These are phyloP conservation scores for Dictyostelium purpureum DNA, from an alignment of 78 protist species.

Conservation along the genomic window DNA sequence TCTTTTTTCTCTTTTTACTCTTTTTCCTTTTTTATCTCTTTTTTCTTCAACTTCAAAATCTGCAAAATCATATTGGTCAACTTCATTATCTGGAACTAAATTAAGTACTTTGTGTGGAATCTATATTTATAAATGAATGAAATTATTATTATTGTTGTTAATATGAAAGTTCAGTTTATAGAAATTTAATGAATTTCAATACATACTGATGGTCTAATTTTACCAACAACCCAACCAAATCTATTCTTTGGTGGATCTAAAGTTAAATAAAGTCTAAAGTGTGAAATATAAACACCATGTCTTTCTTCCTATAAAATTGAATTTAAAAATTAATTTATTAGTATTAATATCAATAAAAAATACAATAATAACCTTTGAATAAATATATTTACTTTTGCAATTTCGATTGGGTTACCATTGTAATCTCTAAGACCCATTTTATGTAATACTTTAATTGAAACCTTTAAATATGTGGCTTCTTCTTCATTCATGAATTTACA, in stretches of 20 bases:
- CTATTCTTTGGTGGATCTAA: background rate
- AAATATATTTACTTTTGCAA: background rate
- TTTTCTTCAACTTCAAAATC: background rate
- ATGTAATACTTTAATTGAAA: background rate
- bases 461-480: background rate
- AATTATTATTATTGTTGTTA: background rate
- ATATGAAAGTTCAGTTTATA: background rate
- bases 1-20: background rate
- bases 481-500: background rate
- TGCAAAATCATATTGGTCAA: background rate
- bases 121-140: too few relatives aligned
- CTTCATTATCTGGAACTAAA: too few relatives aligned
- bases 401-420: background rate
- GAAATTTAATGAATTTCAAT: background rate
- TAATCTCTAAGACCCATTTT: conserved; percentile 6
- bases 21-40: background rate
- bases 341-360: too few relatives aligned
- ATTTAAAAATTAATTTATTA: too few relatives aligned
- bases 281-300: background rate
- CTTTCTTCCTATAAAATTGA: too few relatives aligned
- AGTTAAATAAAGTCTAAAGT: background rate
- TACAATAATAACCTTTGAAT: too few relatives aligned
- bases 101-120: background rate
- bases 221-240: conserved; percentile 1
- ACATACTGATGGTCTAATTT: background rate